Evolutionary conservation across 2,329 filamentous ascomycete genomes (phyloP), one percentile per base, ranked within the genome.

Genomic region (Dactylella cylindrospora): DNA sequence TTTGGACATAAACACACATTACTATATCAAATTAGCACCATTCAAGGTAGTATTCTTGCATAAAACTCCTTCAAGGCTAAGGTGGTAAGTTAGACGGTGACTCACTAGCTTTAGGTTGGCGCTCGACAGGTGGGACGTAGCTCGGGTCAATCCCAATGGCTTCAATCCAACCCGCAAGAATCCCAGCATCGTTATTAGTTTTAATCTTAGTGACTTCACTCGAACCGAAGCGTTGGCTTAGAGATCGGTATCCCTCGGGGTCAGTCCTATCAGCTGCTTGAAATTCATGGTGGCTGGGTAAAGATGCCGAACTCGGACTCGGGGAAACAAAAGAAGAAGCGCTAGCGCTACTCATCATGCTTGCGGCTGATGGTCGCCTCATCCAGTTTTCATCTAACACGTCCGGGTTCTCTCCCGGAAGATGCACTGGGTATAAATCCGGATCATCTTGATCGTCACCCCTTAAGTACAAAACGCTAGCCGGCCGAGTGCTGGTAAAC

Each of bases 61-160:
- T 36, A 20, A 44, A 44, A 29, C 20, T n/a, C 10, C 31, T 59
- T 26, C 15, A 39, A 35, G 22, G 23, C 40, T 20, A 17, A 26
- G 35, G 6, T 7, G 15, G 33, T 38, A 9, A 17, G 33, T 13
- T 9, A 20, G 55, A 49, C 29, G 29, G 28, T 50, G 41, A 70
- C 79, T 72, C 76, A 81, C 79, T 76, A 66, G 83, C 82, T 72
- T 88, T 94, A 15, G 83, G 76, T 6, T 79, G 76, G 54, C 80
- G 81, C 68, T 94, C 88, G 0, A 79, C 75, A 0, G 90, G 90
- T 36, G 93, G 85, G 55, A 85, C 82, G 71, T 97, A 98, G 1
- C 80, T 80, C 12, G 84, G 77, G 71, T 97, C 93, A n/a, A 97
- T 88, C 25, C 89, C 93, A 5, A 95, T 75, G 0, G 90, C 89